Base-by-base conservation (phyloP, 768 basidiomycete genomes). In the Trametes cinnabarina region DNA sequence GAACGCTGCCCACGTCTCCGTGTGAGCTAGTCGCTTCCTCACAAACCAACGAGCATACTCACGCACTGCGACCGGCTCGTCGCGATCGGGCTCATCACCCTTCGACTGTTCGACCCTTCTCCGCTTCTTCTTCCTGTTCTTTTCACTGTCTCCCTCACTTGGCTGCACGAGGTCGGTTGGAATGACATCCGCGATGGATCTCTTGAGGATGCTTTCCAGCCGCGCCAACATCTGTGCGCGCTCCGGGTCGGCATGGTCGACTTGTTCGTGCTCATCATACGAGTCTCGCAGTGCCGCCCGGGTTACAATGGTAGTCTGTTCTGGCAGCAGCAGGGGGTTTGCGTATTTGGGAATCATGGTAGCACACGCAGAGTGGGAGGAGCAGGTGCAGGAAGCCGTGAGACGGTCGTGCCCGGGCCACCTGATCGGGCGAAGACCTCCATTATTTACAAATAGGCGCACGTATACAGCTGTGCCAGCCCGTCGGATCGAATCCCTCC, bases 171-270 rank as follows among this genome's bases (percentile, higher is more conserved):
- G 7, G 28, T 15, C 19, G 5, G 25, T 30, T 3, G 51, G 50
- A 3, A 56, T 28, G 2, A 53, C 47, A 30, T 52, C 46, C 22
- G 37, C 55, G 35, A 61, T 57, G 9, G 60, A 46, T 35, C 60
- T 11, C 51, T 61, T 61, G 43, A 61, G 41, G 30, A 61, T 61
- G 51, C 44, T 61, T 46, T 61, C 60, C 34, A 61, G 44, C n/a
- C 55, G 60, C 23, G 60, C 60, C 12, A 61, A 50, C 55, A 61
- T 51, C 23, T 57, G 55, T 5, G 55, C 51, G 44, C 55, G 60
- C 28, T 48, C 55, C 15, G 60, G 55, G 22, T 57, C 50, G 20
- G 50, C 34, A 19, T 12, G 14, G 20, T 46, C 51, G 6, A 8
- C n/a, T 19, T 37, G 28, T 17, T 26, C 48, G 14, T 20, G 30